Conservation (phyloP, 1,284 basidiomycete genomes). For the Apiotrichum gamsii region DNA sequence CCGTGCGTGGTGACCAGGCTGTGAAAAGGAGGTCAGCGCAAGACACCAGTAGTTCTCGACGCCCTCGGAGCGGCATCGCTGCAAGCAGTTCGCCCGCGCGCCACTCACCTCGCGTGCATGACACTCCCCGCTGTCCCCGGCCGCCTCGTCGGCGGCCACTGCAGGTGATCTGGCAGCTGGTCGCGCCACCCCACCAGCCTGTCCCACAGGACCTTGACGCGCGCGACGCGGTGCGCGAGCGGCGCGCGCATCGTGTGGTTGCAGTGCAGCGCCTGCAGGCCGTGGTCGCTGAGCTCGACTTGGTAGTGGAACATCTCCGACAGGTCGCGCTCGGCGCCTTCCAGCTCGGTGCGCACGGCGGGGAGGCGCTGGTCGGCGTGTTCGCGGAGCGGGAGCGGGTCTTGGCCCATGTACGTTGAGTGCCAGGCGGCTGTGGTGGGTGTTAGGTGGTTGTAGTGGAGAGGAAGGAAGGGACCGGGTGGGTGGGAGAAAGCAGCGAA, state of each 20-base stretch:
- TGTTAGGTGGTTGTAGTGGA: too few species aligned
- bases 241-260: constrained; percentile 19
- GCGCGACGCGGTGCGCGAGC: constrained; percentile 9
- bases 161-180: constrained; percentile 9
- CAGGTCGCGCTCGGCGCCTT: constrained; percentile 3
- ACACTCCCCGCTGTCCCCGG: background rate
- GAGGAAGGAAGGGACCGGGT: too few species aligned
- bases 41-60: too few species aligned
- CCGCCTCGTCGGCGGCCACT: constrained; percentile 13
- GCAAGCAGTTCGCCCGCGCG: too few species aligned
- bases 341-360: constrained; percentile 10
- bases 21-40: background rate
- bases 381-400: constrained; percentile 12
- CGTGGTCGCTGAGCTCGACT: constrained; percentile 12
- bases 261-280: constrained; percentile 17
- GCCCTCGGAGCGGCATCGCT: background rate
- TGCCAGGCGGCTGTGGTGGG: constrained; percentile 17
- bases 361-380: constrained; percentile 20
- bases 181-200: constrained; percentile 12
- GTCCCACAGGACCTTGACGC: constrained; percentile 3
- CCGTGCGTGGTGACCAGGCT: constrained; percentile 18
- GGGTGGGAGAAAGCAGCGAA: too few species aligned
- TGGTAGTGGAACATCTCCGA: constrained; percentile 16
- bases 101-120: constrained; percentile 16
- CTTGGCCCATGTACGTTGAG: constrained; percentile 19